phyloP scores from a whole-genome alignment of 2,329 filamentous ascomycete genomes.

The Seiridium unicorne region DNA sequence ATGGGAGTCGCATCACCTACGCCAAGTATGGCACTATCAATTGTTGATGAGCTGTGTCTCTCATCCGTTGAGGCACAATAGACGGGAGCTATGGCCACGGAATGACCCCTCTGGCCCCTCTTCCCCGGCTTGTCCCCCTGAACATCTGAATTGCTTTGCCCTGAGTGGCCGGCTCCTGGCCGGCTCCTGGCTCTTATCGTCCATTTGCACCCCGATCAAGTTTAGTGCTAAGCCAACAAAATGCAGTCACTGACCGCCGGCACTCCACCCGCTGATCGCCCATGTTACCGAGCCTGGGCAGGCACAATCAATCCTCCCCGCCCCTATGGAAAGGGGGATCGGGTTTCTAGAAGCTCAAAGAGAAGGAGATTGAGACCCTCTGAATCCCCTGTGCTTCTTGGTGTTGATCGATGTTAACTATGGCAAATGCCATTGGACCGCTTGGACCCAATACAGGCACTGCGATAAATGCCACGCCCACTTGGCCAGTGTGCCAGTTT shows the following conservation, averaged over 20 bases:
- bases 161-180: not conserved
- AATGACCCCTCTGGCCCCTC: not conserved
- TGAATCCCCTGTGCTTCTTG: no score
- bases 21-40: not conserved
- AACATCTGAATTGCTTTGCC: not conserved
- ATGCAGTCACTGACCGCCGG: not conserved
- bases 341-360: no score
- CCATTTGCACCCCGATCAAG: not conserved
- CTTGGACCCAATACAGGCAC: no score
- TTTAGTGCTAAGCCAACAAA: constrained; percentile 3
- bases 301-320: no score
- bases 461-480: no score
- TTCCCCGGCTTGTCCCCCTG: not conserved
- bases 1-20: not conserved
- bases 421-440: no score
- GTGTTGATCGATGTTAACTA: no score
- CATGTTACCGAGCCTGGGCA: no score
- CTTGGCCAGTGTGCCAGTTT: no score
- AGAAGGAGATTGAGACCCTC: no score
- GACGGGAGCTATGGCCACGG: not conserved
- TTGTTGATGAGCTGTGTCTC: not conserved
- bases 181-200: not conserved
- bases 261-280: no score
- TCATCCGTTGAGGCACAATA: not conserved
- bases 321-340: no score